Evolutionary conservation across 768 basidiomycete genomes (phyloP).

Genomic region (Mycena haematopus): DNA sequence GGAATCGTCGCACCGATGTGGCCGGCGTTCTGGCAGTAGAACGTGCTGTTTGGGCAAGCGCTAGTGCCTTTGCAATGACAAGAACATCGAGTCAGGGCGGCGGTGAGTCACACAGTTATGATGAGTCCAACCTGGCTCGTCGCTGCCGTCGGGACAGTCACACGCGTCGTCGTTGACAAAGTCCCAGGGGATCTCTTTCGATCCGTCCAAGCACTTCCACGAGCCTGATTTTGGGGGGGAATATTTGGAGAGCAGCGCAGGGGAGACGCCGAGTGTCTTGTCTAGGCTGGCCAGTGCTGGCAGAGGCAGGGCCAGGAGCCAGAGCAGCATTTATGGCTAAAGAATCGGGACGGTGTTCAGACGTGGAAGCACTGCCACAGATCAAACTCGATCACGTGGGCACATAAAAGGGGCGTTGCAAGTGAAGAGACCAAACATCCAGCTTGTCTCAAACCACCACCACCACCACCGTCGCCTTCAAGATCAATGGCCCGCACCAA

Average conservation of each 20-base stretch:
- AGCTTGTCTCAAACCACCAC: neutral
- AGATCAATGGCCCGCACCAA: constrained; percentile 31
- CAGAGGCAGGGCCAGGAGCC: constrained; percentile 52
- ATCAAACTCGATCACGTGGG: constrained; percentile 10
- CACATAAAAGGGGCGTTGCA: neutral
- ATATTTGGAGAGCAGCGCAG: constrained; percentile 62
- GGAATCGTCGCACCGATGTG: constrained; percentile 84
- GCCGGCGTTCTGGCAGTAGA: constrained; percentile 88
- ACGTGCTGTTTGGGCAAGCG: constrained; percentile 76
- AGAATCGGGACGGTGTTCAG: neutral
- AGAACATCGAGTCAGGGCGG: constrained; percentile 13
- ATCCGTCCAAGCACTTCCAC: constrained; percentile 86
- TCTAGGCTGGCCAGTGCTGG: constrained; percentile 48
- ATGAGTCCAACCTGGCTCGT: constrained; percentile 78
- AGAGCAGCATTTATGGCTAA: constrained; percentile 49
- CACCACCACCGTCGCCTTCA: constrained; percentile 3
- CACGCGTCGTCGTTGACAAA: constrained; percentile 95
- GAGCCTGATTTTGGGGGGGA: constrained; percentile 54
- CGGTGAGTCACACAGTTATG: neutral
- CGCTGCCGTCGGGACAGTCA: constrained; percentile 93
- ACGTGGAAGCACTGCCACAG: constrained; percentile 3
- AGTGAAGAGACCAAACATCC: neutral
- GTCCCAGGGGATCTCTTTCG: constrained; percentile 76
- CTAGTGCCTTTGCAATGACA: constrained; percentile 66
- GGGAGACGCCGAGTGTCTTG: constrained; percentile 65